Conservation (phyloP, 768 basidiomycete genomes). For the Astraeus odoratus region DNA sequence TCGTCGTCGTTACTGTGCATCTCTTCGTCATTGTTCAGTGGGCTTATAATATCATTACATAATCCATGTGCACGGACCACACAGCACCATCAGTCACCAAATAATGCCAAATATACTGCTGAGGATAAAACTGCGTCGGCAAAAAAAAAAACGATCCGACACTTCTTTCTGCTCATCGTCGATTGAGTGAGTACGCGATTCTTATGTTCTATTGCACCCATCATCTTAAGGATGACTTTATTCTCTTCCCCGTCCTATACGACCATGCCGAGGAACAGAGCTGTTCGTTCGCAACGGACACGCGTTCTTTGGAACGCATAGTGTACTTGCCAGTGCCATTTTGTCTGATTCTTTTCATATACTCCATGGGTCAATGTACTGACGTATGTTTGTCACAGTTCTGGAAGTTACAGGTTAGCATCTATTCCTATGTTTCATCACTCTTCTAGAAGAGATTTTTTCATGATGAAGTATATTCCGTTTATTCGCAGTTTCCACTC, state of each 20-base stretch:
- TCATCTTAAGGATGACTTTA: conserved; percentile 51
- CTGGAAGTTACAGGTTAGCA: conserved; percentile 18
- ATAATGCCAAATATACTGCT: conserved; percentile 18
- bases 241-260: conserved; percentile 92
- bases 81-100: too few species aligned
- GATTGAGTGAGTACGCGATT: conserved; percentile 10
- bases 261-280: conserved; percentile 85
- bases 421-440: conserved; percentile 3
- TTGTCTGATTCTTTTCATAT: conserved; percentile 49
- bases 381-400: conserved; percentile 1
- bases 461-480: conserved; percentile 50
- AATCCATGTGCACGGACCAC: conserved; percentile 28
- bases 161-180: background rate
- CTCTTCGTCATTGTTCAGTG: background rate
- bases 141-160: too few species aligned
- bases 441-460: conserved; percentile 16
- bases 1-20: conserved; percentile 14
- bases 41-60: conserved; percentile 18
- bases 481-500: conserved; percentile 88
- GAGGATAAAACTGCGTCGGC: conserved; percentile 20
- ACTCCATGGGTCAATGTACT: conserved; percentile 6
- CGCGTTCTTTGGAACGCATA: conserved; percentile 52
- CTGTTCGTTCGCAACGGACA: conserved; percentile 72
- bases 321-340: conserved; percentile 89
- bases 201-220: background rate